Evolutionary conservation across 106 monocot genomes (phyloP), one percentile per base, ranked within the genome.

Genomic region (Triglochin maritima): DNA sequence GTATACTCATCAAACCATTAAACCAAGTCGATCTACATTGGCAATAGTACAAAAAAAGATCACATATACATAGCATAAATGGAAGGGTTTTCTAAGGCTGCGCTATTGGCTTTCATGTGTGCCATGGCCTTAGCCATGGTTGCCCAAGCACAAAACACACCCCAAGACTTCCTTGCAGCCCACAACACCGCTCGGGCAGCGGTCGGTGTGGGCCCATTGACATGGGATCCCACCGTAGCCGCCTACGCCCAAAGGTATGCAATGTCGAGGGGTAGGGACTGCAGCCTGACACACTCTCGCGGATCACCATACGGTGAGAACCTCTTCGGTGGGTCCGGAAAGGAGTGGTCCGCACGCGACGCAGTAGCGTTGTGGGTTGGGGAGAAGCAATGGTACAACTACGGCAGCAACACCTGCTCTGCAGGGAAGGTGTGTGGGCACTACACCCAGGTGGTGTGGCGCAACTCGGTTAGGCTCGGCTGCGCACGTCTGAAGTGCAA

Each of bases 371-470:
- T 13, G 10, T 69, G 69, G 69, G 57, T 69, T 6, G 0, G n/a
- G 11, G 69, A 69, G 69, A 48, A 58, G n/a, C 15, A 44, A 57
- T 12, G 15, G 14, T 69, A 69, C 47, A 57, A 69, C 53, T 69
- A 69, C 57, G 15, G 47, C 47, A 47, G 47, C 57, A 69, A 69
- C 68, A 56, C 29, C 9, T 68, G 68, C 45, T 0, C 57, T 0
- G 9, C 50, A 5, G 57, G 69, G 13, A n/a, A 55, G n/a, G 5
- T n/a, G 69, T 69, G 69, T 13, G 57, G 69, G 44, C 69, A 69
- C 46, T 69, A 69, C 69, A 69, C 69, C 6, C 69, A 69, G 57
- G 69, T 57, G 52, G 52, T 54, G 16, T 66, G 66, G 66, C 4
- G 17, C 13, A 50, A 49, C 51, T 66, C 66, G 8, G 68, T 68